A percentile compares a stretch with the other conserved stretches of the same genome.
Evolutionary conservation across 208 protist species (phyloP).

Genomic region (Strigomonas culicis): DNA sequence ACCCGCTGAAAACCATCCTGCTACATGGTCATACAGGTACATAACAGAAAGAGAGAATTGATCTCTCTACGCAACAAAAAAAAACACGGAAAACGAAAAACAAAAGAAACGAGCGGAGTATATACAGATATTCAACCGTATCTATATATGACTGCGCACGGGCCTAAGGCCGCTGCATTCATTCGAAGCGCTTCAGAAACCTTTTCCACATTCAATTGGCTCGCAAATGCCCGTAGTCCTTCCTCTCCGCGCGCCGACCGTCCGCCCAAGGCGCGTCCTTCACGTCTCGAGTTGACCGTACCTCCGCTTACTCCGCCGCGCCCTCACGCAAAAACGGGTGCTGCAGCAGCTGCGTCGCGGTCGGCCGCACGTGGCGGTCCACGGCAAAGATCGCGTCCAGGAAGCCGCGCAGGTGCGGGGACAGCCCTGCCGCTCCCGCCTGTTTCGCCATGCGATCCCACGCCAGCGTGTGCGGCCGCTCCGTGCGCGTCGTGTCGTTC

Average conservation of each 20-base stretch:
- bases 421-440: not conserved
- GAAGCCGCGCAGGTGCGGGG: slow-evolving; percentile 33
- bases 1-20: slow-evolving; percentile 8
- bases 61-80: not conserved
- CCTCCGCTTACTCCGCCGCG: not conserved
- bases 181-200: too few relatives aligned
- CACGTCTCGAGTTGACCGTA: not conserved
- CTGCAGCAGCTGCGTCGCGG: slow-evolving; percentile 44
- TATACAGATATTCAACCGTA: slow-evolving; percentile 5
- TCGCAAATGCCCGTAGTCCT: not conserved
- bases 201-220: too few relatives aligned
- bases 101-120: not conserved
- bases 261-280: not conserved
- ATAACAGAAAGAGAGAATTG: not conserved
- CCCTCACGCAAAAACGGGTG: slow-evolving; percentile 41
- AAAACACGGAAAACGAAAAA: slow-evolving; percentile 13
- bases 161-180: too few relatives aligned
- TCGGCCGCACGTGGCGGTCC: slow-evolving; percentile 38
- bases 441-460: not conserved
- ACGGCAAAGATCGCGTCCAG: slow-evolving; percentile 38
- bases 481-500: slow-evolving; percentile 23
- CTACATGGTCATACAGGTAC: not conserved
- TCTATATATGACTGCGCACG: slow-evolving; percentile 4
- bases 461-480: slow-evolving; percentile 26
- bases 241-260: too few relatives aligned